These are phyloP conservation scores for Diophrys sp. DNA, from an alignment of 73 alveolate genomes.

Conservation along the genomic window DNA sequence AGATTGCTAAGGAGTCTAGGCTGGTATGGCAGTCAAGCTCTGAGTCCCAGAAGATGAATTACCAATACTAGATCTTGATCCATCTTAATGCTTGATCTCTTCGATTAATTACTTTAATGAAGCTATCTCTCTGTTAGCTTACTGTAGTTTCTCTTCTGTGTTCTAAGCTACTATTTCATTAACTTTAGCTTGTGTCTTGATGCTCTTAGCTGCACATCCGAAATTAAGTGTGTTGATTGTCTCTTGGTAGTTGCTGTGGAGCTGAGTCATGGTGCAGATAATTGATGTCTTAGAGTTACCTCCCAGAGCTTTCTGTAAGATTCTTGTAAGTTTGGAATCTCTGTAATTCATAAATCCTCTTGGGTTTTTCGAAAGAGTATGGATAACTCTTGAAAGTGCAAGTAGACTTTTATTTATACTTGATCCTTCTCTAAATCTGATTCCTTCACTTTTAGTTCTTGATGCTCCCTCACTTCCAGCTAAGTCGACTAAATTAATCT, in stretches of 20 bases:
- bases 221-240: conserved; percentile 78
- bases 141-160: conserved; percentile 7
- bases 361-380: conserved; percentile 63
- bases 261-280: conserved; percentile 80
- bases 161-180: conserved; percentile 29
- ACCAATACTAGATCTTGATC: too few species aligned
- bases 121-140: conserved; percentile 7
- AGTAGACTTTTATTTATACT: conserved; percentile 82
- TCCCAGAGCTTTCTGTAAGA: conserved; percentile 73
- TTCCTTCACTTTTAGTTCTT: conserved; percentile 63
- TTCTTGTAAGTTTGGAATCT: conserved; percentile 84
- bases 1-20: not conserved
- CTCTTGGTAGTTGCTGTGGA: conserved; percentile 69
- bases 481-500: conserved; percentile 75
- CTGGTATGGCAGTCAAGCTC: not conserved
- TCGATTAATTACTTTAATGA: conserved; percentile 10
- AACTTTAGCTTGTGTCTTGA: conserved; percentile 51
- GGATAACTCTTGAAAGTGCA: conserved; percentile 82
- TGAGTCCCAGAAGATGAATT: too few species aligned
- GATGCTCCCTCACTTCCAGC: conserved; percentile 85
- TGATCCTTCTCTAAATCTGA: conserved; percentile 81
- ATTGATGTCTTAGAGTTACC: conserved; percentile 85
- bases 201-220: conserved; percentile 77
- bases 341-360: conserved; percentile 71
- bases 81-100: too few species aligned